Evolutionary conservation across 805 yeast genomes (phyloP).

Genomic region (Kluyveromyces wickerhamii): DNA sequence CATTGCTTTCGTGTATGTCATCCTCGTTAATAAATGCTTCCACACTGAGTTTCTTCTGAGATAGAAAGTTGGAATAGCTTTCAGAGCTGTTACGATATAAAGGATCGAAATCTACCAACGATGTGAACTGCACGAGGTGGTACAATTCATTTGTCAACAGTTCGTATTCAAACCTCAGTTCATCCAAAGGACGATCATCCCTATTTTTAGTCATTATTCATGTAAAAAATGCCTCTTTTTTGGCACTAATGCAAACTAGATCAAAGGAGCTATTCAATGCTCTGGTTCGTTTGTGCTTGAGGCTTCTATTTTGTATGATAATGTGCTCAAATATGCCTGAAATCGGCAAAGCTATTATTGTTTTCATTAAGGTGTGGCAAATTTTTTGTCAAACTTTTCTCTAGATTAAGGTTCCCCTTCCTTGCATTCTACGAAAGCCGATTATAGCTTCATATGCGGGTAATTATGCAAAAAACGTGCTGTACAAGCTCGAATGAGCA

Average conservation of each 20-base stretch:
- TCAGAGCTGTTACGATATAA: constrained; percentile 28
- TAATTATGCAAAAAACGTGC: too few relatives aligned
- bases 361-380: constrained; percentile 3
- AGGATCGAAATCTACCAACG: constrained; percentile 58
- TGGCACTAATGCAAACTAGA: background rate
- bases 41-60: constrained; percentile 28
- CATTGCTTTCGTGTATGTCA: constrained; percentile 25
- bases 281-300: background rate
- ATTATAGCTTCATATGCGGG: too few relatives aligned
- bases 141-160: constrained; percentile 51
- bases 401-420: too few relatives aligned
- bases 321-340: background rate
- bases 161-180: constrained; percentile 40
- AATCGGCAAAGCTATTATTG: background rate
- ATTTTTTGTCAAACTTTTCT: too few relatives aligned
- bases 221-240: background rate
- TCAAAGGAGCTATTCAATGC: background rate
- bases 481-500: too few relatives aligned
- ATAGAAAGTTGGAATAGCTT: constrained; percentile 29
- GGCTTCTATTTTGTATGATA: background rate
- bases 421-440: too few relatives aligned
- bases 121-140: constrained; percentile 53
- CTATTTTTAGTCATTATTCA: background rate
- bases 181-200: constrained; percentile 28
- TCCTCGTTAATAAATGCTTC: constrained; percentile 31